Base-by-base conservation (phyloP, 2,329 filamentous ascomycete genomes). In the Boeremia exigua region DNA sequence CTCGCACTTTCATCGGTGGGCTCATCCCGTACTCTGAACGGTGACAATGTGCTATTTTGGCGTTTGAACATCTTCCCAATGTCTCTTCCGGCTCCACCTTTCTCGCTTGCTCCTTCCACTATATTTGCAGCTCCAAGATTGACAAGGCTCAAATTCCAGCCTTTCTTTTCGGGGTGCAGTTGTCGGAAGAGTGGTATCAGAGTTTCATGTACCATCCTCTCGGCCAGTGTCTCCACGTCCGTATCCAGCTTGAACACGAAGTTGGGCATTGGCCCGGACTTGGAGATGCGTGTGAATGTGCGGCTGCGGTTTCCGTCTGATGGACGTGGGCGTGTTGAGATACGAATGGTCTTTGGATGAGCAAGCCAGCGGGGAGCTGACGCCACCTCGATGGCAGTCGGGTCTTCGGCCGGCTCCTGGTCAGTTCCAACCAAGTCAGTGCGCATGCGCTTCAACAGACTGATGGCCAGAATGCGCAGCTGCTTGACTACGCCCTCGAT, bases 121-220 rank as follows among this genome's bases (percentile, higher is more conserved):
- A 98, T 94, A 70, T 96, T 96, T 12, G 90, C 89, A 7, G 91
- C 92, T 40, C 91, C 93, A 19, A 98, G 79, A 62, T 97, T 98
- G 56, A 98, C 80, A 47, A 98, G 78, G 61, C 89, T 90, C 15
- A 97, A 75, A 62, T 94, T 90, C 89, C 91, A 96, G 2, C 85
- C 86, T 8, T 81, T 78, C 59, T 82, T 84, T 58, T 89, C 86
- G 0, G 86, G 82, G 61, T 94, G 88, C 11, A 96, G 79, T 58
- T 86, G 87, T 12, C 86, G 85, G 68, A 96, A 92, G 72, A 96
- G 84, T 0, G 86, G 85, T 3, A 92, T 63, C 15, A 96, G 73
- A 1, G 82, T 77, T 57, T 95, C 89, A 4, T 81, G 77, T 0
- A 93, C 88, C 1, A 97, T 80, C 36, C 85, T 85, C 48, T 89